Conservation (phyloP, 2,329 filamentous ascomycete species). For the Sclerotinia subarctica region DNA sequence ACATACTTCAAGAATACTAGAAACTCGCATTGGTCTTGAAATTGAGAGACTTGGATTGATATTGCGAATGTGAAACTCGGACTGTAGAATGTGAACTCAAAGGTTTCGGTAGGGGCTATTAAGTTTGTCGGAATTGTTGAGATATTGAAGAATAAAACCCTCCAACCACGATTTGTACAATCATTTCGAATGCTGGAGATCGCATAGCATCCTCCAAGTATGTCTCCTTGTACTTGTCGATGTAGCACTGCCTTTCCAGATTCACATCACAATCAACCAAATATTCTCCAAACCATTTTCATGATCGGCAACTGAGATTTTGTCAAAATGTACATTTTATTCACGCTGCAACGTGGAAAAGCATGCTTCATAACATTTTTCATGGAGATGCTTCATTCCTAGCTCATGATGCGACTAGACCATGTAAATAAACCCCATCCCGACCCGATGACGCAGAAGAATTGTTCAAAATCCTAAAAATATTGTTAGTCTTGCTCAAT, state of each 20-base stretch:
- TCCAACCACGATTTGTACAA: not conserved
- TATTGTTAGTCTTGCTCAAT: conserved; percentile 26
- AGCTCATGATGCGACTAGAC: conserved; percentile 34
- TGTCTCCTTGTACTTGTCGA: not conserved
- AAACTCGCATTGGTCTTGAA: not conserved
- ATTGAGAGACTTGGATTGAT: not conserved
- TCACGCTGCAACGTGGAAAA: conserved; percentile 20
- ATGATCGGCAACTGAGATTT: conserved; percentile 16
- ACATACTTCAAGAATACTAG: not conserved
- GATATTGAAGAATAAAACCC: not conserved
- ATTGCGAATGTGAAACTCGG: no score
- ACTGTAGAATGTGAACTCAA: not conserved
- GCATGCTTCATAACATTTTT: conserved; percentile 17
- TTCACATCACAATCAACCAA: conserved; percentile 16
- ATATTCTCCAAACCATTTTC: conserved; percentile 9
- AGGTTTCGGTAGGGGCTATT: not conserved
- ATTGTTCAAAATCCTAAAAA: conserved; percentile 40
- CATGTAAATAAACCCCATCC: conserved; percentile 35
- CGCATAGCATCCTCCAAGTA: not conserved
- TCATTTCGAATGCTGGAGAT: not conserved
- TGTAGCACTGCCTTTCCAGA: conserved; percentile 2
- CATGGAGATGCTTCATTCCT: conserved; percentile 22
- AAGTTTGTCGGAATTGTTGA: not conserved
- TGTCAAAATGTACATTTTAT: conserved; percentile 20
- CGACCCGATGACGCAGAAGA: conserved; percentile 37